Percentiles rank a stretch among this genome's conserved stretches.
Evolutionary conservation across 495 filamentous ascomycete species (phyloP).

Genomic region (Poronia punctata): DNA sequence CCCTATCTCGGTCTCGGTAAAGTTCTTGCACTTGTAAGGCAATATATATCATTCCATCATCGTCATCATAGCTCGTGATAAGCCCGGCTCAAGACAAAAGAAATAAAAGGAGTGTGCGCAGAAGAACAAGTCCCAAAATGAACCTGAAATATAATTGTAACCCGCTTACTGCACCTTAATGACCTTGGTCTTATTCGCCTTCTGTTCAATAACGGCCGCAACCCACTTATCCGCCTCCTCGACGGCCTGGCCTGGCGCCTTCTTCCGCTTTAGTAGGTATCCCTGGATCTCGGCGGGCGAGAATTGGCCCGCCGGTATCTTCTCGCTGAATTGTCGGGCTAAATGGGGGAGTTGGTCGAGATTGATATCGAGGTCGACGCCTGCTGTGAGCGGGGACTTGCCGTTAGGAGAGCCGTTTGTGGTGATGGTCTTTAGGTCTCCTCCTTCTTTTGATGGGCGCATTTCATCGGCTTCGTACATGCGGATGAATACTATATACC

Average conservation of each 20-base stretch:
- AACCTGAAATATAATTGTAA: constrained; percentile 9
- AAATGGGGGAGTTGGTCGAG: constrained; percentile 32
- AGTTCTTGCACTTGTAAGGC: too few relatives aligned
- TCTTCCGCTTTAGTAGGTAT: constrained; percentile 58
- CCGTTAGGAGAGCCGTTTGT: not conserved
- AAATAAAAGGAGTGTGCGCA: too few relatives aligned
- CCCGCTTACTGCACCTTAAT: constrained; percentile 29
- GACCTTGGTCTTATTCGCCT: constrained; percentile 33
- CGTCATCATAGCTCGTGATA: too few relatives aligned
- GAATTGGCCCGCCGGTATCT: constrained; percentile 44
- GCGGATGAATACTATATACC: constrained; percentile 65
- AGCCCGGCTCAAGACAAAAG: too few relatives aligned
- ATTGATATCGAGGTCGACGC: constrained; percentile 11
- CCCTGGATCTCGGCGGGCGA: constrained; percentile 68
- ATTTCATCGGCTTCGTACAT: constrained; percentile 63
- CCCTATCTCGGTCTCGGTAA: too few relatives aligned
- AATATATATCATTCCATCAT: too few relatives aligned
- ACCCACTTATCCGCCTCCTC: constrained; percentile 51
- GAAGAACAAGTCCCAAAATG: too few relatives aligned
- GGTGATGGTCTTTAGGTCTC: constrained; percentile 7
- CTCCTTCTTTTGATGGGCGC: too few relatives aligned
- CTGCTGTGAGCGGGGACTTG: constrained; percentile 1
- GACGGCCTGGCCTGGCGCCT: constrained; percentile 52
- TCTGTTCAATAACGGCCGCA: constrained; percentile 37
- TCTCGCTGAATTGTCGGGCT: constrained; percentile 37